phyloP scores from a whole-genome alignment of 2,329 filamentous ascomycete genomes.

The Talaromyces amestolkiae region DNA sequence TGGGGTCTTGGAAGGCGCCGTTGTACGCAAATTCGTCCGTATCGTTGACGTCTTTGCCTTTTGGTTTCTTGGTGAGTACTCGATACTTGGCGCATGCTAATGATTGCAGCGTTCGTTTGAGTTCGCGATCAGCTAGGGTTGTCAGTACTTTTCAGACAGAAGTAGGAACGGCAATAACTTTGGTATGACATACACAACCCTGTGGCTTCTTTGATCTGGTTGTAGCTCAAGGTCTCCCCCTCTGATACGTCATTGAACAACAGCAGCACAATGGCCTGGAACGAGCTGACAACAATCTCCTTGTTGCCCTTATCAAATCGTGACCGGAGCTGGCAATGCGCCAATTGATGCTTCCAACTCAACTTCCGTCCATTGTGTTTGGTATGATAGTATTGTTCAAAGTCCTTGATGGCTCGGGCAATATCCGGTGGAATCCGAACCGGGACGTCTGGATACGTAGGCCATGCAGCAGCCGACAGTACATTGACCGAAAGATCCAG shows the following conservation, averaged over 20 bases:
- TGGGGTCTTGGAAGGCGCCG: slow-evolving; percentile 70
- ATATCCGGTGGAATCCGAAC: slow-evolving; percentile 75
- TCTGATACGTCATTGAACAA: slow-evolving; percentile 74
- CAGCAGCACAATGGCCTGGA: slow-evolving; percentile 85
- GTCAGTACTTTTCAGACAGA: slow-evolving; percentile 25
- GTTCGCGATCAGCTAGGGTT: slow-evolving; percentile 63
- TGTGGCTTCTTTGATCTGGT: slow-evolving; percentile 71
- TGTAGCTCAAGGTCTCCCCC: slow-evolving; percentile 68
- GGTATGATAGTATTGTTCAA: slow-evolving; percentile 79
- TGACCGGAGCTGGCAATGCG: slow-evolving; percentile 82
- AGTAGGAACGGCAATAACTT: too few relatives aligned
- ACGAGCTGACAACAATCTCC: slow-evolving; percentile 85
- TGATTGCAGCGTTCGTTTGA: slow-evolving; percentile 88
- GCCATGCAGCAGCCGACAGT: slow-evolving; percentile 89
- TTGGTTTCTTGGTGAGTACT: slow-evolving; percentile 80
- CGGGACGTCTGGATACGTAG: slow-evolving; percentile 75
- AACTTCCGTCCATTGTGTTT: slow-evolving; percentile 87
- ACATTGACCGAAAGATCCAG: slow-evolving; percentile 84
- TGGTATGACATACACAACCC: slow-evolving; percentile 58
- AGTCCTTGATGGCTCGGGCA: slow-evolving; percentile 71
- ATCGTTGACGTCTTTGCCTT: slow-evolving; percentile 71
- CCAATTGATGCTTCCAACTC: slow-evolving; percentile 89
- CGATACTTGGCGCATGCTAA: slow-evolving; percentile 87
- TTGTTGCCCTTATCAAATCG: slow-evolving; percentile 76
- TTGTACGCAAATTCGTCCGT: slow-evolving; percentile 88